These are phyloP conservation scores for Aspergillus leporis DNA, from an alignment of 495 filamentous ascomycete genomes.

Conservation along the genomic window DNA sequence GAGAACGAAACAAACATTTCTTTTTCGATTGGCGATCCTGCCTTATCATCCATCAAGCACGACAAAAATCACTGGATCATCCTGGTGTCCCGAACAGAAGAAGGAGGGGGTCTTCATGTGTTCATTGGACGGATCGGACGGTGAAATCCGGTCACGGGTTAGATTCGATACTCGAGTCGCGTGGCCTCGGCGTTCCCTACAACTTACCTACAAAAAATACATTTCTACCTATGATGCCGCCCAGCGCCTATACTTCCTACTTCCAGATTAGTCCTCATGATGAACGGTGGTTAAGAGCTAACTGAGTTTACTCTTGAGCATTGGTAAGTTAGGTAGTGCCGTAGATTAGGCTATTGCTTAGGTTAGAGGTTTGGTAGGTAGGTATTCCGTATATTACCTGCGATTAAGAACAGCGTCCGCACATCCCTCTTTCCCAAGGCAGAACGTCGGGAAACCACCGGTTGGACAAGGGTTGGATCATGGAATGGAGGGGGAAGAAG, in stretches of 20 bases:
- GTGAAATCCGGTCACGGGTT: not conserved
- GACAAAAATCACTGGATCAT: not conserved
- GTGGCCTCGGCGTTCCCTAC: not conserved
- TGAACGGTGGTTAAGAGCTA: not conserved
- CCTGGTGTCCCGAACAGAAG: not conserved
- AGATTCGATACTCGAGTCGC: not conserved
- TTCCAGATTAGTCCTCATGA: not conserved
- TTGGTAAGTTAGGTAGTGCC: not conserved
- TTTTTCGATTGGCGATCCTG: not conserved
- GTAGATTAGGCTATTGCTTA: too few relatives aligned
- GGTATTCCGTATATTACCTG: not conserved
- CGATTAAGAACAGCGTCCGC: not conserved
- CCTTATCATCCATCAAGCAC: not conserved
- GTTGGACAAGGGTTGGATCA: not conserved
- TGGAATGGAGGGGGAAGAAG: not conserved
- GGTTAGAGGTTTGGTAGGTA: not conserved
- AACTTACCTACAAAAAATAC: not conserved
- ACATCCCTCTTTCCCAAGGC: not conserved
- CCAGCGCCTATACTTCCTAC: too few relatives aligned
- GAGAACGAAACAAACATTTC: not conserved
- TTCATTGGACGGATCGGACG: not conserved
- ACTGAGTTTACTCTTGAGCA: not conserved
- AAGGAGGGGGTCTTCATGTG: constrained; percentile 1
- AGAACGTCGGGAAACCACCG: not conserved
- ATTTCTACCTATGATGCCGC: not conserved